phyloP scores from a whole-genome alignment of 306 rosid genomes.

The Cicer pinnatifidum region DNA sequence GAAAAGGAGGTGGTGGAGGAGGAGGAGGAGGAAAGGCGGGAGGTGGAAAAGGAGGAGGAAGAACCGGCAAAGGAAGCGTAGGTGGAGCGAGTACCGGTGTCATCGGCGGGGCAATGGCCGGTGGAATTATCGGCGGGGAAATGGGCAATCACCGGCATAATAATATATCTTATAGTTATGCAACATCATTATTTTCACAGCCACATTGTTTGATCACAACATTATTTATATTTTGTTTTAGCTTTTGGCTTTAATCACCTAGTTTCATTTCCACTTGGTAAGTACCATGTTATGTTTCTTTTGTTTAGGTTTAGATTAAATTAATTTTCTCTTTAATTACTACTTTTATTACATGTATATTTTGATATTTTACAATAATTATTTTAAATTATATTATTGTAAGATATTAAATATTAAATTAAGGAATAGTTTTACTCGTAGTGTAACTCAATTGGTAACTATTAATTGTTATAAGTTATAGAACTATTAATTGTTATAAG shows the following conservation, averaged over 20 bases:
- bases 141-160: neutral
- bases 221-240: constrained; percentile 16
- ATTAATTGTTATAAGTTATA: no score
- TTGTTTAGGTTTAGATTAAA: neutral
- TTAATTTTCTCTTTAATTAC: neutral
- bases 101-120: no score
- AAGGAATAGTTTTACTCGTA: no score
- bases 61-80: neutral
- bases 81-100: neutral
- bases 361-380: neutral
- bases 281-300: neutral
- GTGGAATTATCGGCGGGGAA: neutral
- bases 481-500: no score
- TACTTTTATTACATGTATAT: neutral
- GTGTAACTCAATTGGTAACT: no score
- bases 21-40: neutral
- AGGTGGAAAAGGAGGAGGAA: neutral
- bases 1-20: neutral
- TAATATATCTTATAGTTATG: neutral
- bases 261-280: constrained; percentile 18
- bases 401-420: no score
- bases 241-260: constrained; percentile 22
- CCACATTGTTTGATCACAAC: constrained; percentile 20
- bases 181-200: constrained; percentile 21
- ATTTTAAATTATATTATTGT: no score